Evolutionary conservation across 73 alveolate genomes (phyloP).

Genomic region (Tetrahymena elliotti): DNA sequence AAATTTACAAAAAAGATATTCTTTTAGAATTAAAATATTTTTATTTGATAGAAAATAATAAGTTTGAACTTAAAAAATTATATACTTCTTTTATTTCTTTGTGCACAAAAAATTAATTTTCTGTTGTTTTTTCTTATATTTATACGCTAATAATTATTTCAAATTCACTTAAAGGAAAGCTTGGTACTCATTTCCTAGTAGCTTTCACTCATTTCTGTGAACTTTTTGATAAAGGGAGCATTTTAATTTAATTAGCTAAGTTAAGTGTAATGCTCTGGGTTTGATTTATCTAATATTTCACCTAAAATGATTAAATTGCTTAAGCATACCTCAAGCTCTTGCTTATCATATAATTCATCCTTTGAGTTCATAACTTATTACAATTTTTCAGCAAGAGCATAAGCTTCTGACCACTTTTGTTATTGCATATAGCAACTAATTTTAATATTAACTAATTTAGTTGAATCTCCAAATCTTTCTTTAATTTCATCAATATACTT

Average conservation of each 20-base stretch:
- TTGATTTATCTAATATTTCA: background rate
- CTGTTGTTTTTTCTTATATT: too few relatives aligned
- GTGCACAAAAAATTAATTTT: too few relatives aligned
- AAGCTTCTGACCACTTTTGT: background rate
- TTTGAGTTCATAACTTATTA: background rate
- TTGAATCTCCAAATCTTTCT: background rate
- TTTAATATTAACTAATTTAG: background rate
- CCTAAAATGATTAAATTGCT: background rate
- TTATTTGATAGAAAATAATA: too few relatives aligned
- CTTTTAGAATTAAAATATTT: too few relatives aligned
- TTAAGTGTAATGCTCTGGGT: background rate
- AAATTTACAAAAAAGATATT: too few relatives aligned
- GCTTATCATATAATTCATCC: background rate
- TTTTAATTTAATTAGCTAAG: background rate
- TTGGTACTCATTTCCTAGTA: background rate
- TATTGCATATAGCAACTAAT: background rate
- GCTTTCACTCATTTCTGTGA: background rate
- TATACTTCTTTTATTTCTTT: too few relatives aligned
- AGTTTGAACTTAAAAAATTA: too few relatives aligned
- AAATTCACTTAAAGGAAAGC: background rate
- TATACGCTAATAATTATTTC: too few relatives aligned
- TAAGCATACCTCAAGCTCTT: background rate
- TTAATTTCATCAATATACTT: background rate
- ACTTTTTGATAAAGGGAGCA: background rate
- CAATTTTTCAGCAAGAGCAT: background rate